A percentile compares a stretch with the other conserved stretches of the same genome.
phyloP scores from a whole-genome alignment of 139 green algal genomes.

The Picochlorum sp. region DNA sequence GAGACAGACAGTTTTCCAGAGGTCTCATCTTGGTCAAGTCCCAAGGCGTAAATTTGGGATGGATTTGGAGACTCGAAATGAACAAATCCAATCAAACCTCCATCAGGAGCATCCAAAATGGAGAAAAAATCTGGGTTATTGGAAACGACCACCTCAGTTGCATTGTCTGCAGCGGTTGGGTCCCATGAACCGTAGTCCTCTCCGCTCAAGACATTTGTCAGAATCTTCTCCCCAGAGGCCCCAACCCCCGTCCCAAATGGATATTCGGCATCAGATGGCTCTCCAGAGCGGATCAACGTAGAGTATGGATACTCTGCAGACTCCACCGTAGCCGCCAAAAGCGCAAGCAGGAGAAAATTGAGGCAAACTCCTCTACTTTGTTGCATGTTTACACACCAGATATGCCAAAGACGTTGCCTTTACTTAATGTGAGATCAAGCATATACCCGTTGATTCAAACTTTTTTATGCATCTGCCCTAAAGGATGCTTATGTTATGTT shows the following conservation, averaged over 20 bases:
- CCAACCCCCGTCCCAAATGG: background rate
- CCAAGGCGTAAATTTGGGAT: slow-evolving; percentile 4
- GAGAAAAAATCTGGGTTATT: slow-evolving; percentile 25
- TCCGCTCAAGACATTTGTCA: background rate
- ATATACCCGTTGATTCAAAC: too few species aligned
- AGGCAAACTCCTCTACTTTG: too few species aligned
- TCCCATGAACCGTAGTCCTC: background rate
- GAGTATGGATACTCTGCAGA: background rate
- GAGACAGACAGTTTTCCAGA: slow-evolving; percentile 1
- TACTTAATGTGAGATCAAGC: too few species aligned
- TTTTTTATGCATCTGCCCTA: too few species aligned
- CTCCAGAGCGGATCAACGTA: slow-evolving; percentile 1
- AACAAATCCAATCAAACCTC: slow-evolving; percentile 10
- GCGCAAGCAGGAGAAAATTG: background rate
- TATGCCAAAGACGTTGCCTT: too few species aligned
- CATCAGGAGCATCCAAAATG: slow-evolving; percentile 9
- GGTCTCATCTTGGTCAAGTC: background rate
- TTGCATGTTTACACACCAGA: too few species aligned
- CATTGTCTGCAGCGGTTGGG: background rate
- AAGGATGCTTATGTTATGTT: too few species aligned
- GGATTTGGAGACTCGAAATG: slow-evolving; percentile 25
- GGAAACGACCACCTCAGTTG: background rate
- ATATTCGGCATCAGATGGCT: background rate
- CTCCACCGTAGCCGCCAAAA: background rate
- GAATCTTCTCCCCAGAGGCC: background rate